Evolutionary conservation across 2,329 filamentous ascomycete species (phyloP).

Genomic region (Fusarium sp.): DNA sequence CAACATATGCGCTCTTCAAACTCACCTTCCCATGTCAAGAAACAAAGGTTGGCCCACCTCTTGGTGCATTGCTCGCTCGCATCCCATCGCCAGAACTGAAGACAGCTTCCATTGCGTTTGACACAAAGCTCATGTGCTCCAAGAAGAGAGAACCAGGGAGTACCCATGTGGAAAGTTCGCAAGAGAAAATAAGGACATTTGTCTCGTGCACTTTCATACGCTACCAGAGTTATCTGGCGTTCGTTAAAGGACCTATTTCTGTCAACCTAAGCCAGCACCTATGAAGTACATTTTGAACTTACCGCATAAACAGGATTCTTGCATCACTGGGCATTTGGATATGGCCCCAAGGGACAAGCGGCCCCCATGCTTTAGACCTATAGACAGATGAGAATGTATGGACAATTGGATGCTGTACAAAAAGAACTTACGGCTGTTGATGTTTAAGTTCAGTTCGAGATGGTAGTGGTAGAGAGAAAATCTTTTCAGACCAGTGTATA

Average conservation of each 20-base stretch:
- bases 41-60: constrained; percentile 66
- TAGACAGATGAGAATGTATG: constrained; percentile 6
- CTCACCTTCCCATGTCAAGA: constrained; percentile 70
- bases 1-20: background rate
- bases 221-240: constrained; percentile 64
- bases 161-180: constrained; percentile 55
- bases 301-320: constrained; percentile 67
- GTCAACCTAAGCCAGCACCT: constrained; percentile 5
- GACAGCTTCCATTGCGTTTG: constrained; percentile 58
- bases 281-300: constrained; percentile 11
- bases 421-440: constrained; percentile 46
- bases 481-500: constrained; percentile 70
- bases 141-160: constrained; percentile 59
- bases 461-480: constrained; percentile 66
- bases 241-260: constrained; percentile 64
- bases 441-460: constrained; percentile 62
- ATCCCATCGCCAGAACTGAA: constrained; percentile 66
- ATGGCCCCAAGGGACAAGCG: constrained; percentile 56
- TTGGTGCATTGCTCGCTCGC: constrained; percentile 55
- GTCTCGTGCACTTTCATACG: constrained; percentile 59
- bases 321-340: constrained; percentile 59
- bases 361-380: constrained; percentile 61
- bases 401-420: background rate
- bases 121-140: constrained; percentile 67
- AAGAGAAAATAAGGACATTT: constrained; percentile 61